Base-by-base conservation (phyloP, 768 basidiomycete species). In the Lentinula detonsa region DNA sequence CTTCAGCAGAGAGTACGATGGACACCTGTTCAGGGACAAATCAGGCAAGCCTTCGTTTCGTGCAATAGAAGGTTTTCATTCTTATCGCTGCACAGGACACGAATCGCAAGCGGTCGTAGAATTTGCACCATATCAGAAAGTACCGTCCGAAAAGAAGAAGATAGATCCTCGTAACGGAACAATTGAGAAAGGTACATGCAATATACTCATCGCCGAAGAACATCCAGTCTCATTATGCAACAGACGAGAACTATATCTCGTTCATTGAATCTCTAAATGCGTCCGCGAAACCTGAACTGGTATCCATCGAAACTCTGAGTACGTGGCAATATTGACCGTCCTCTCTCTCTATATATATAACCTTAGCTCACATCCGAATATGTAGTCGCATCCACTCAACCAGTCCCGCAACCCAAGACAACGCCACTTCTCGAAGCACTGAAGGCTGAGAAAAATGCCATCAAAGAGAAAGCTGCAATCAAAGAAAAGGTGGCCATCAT, bases 341-440 rank as follows among this genome's bases (percentile, higher is more conserved):
- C 5, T 33, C 56, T 52, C 5, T 21, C 1, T 21, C 1, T 21
- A 21, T 21, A 40, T 6, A n/a, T 33, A 35, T 39, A 39, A 13
- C 13, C 37, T 28, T 8, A 43, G 4, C 37, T 28, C 18, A 23
- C 60, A 53, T 51, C 39, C 2, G 8, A 31, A 56, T 23, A 34
- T 37, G 13, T 60, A 92, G 91, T 90, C 65, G 85, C 88, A 0
- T 81, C 88, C 3, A 79, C 78, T 10, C 86, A 86, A 64, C 78
- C 83, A 1, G 73, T 81, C 0, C 76, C 82, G 1, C 78, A 75
- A 48, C 90, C 91, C 1, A 95, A 87, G 64, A 88, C 90, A 0
- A 97, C 96, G 0, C 96, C 96, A 0, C 83, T 98, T 21, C 85
- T 99, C 51, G 95, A 96, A 69, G 93, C 95, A 1, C 85, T 98